Base-by-base conservation (phyloP, 805 yeast species). In the Schwanniomyces polymorphus region DNA sequence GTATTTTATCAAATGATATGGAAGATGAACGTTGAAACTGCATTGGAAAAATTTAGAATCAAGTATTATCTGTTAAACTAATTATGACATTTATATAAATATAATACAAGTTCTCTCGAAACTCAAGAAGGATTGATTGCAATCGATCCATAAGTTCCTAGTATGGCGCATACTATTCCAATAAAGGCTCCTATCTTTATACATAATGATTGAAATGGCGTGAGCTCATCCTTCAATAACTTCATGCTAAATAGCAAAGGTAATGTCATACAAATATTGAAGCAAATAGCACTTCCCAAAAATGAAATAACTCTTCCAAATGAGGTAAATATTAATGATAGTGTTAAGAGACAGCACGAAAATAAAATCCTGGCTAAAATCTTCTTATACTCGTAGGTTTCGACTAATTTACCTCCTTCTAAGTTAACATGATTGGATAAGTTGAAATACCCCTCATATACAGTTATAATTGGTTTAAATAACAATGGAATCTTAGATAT, bases 261-360 rank as follows among this genome's bases (percentile, higher is more conserved):
- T 28, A 72, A 59, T 3, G 68, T 64, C 21, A 73, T 52, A 51
- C 78, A 73, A 26, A 73, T 65, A 16, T 70, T 61, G 52, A 68
- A 72, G 48, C 78, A 73, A 39, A 73, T 62, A 8, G 76, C 67
- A 33, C 72, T 59, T 10, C 78, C 78, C 33, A 73, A 55, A 38
- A 73, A 68, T 2, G 76, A 72, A 29, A 73, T 65, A 21, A 72
- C 61, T 49, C 61, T 63, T 16, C 75, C 78, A 48, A 73, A 73
- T 7, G 71, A 68, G 3, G 65, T 63, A 39, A 73, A 65, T 14
- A 64, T 41, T 23, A 70, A 53, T 1, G 75, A 63, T 26, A 64
- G 21, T 25, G 16, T 26, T 25, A 38, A n/a, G 12, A 38, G 29
- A 9, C 23, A 25, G 16, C 21, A 38, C 12, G 27, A 38, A 23